Evolutionary conservation across 495 filamentous ascomycete genomes (phyloP).

Genomic region (Penicillium malachiteum): DNA sequence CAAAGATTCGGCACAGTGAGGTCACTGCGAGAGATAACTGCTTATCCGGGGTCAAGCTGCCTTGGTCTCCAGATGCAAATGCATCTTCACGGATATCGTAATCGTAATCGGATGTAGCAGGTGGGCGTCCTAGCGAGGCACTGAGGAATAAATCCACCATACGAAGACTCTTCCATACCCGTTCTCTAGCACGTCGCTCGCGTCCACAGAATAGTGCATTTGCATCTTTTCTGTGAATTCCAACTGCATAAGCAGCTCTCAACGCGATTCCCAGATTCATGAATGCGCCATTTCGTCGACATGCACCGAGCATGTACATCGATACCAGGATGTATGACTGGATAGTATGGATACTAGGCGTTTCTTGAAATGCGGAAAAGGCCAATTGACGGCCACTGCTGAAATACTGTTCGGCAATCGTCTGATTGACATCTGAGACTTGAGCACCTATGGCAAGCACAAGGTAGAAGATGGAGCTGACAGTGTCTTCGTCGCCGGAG

Average conservation of each 20-base stretch:
- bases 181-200: constrained; percentile 51
- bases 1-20: constrained; percentile 60
- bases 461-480: constrained; percentile 56
- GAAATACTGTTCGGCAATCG: constrained; percentile 50
- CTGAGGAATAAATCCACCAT: constrained; percentile 61
- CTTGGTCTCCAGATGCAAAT: constrained; percentile 14
- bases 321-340: constrained; percentile 59
- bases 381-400: constrained; percentile 56
- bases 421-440: constrained; percentile 46
- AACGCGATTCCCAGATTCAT: constrained; percentile 54
- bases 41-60: constrained; percentile 25
- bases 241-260: constrained; percentile 59
- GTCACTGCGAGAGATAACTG: constrained; percentile 38
- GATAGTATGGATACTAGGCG: constrained; percentile 55
- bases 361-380: constrained; percentile 54
- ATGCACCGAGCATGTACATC: constrained; percentile 60
- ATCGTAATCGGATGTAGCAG: constrained; percentile 58
- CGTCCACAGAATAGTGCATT: constrained; percentile 55
- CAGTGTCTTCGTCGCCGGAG: constrained; percentile 41
- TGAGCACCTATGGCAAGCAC: constrained; percentile 63
- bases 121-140: constrained; percentile 59
- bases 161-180: constrained; percentile 61
- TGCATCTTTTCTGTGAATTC: constrained; percentile 60
- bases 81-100: constrained; percentile 47
- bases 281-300: constrained; percentile 61